Evolutionary conservation across 2,329 filamentous ascomycete species (phyloP), one percentile per base, ranked within the genome.

Genomic region (Fonsecaea nubica): DNA sequence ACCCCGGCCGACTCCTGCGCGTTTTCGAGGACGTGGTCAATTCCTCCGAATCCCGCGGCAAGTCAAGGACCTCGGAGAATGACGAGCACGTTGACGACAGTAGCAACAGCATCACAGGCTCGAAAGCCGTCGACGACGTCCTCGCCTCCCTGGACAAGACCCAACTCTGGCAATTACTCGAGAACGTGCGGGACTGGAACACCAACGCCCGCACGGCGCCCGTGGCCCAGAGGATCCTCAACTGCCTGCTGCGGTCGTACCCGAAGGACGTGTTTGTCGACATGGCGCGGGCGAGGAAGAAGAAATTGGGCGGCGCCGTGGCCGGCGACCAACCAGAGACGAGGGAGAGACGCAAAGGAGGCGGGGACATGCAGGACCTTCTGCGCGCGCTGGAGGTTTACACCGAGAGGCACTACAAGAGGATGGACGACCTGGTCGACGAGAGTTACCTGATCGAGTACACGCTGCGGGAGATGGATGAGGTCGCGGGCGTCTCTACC

Each of bases 361-460:
- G 18, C 13, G 52, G 83, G 87, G 58, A 58, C 9, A 77, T 97
- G 74, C 91, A 91, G 76, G 93, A 97, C 74, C 89, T 99, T 3
- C 78, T 97, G 45, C 90, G 94, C 72, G 94, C 90, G n/a, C 83
- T 99, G 65, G 89, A 88, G 72, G 91, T 90, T 15, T 98, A 99
- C 77, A 97, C 93, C 0, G 93, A 98, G 79, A 86, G 93, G 71
- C 95, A 99, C 78, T 97, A 96, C 78, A 90, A 90, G 78, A 86
- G 94, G 62, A 86, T 95, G 72, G 93, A 97, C 77, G 94, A 96
- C 75, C 81, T 97, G 73, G 88, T 93, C 48, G 94, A 98, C 76
- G 95, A 98, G 82, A 96, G 93, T 76, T 98, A 93, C 79, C 80
- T 99, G 74, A 87, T 98, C 48, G 92, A 97, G 79, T 98, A 96